Conservation (phyloP, 306 rosid species). For the Dicorynia guianensis region DNA sequence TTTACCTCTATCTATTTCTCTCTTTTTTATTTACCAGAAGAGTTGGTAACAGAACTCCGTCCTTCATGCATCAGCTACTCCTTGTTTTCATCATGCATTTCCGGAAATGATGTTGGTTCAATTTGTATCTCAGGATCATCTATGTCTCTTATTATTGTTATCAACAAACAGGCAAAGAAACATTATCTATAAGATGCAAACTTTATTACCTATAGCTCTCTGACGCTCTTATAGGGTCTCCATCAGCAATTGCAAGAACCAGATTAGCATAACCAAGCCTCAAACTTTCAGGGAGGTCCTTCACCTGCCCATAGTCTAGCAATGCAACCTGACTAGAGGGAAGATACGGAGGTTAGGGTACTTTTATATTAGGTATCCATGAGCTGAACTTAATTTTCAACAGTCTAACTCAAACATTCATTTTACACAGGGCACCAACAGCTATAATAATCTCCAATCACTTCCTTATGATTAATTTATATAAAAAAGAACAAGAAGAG, state of each 20-base stretch:
- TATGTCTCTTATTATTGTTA: conserved; percentile 27
- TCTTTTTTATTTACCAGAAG: conserved; percentile 2
- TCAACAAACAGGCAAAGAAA: conserved; percentile 28
- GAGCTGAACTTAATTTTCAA: conserved; percentile 33
- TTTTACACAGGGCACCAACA: not conserved
- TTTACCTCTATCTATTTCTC: not conserved
- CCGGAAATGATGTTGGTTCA: conserved; percentile 6
- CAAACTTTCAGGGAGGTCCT: conserved; percentile 91
- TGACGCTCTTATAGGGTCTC: conserved; percentile 69
- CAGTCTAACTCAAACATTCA: conserved; percentile 5
- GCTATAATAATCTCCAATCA: conserved; percentile 9
- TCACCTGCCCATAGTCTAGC: conserved; percentile 98
- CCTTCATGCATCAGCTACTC: conserved; percentile 29
- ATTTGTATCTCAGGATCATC: conserved; percentile 17
- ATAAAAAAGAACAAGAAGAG: conserved; percentile 18
- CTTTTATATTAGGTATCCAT: conserved; percentile 31
- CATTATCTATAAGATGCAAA: conserved; percentile 19
- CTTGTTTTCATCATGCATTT: conserved; percentile 24
- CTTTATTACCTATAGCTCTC: conserved; percentile 80
- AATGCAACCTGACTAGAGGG: conserved; percentile 76
- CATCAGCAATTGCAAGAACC: conserved; percentile 83
- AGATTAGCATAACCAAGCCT: conserved; percentile 96
- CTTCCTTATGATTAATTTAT: conserved; percentile 26
- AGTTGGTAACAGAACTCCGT: conserved; percentile 8
- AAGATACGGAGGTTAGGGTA: conserved; percentile 40